phyloP scores from a whole-genome alignment of 108 stramenopile species.

The Mediolabrus comicus region DNA sequence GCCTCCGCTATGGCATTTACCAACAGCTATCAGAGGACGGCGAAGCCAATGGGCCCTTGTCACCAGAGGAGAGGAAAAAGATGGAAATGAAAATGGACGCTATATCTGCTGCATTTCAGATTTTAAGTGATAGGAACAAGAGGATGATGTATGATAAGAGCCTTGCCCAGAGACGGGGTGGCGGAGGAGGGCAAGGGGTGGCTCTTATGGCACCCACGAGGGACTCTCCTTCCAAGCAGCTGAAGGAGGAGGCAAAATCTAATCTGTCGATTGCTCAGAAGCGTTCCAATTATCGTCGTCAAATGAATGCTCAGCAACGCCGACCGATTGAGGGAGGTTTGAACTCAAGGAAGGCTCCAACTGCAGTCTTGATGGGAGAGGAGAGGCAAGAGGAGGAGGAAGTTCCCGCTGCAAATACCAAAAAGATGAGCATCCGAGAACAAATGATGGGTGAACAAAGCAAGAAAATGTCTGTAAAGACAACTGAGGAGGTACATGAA shows the following conservation, averaged over 20 bases:
- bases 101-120: constrained; percentile 29
- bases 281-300: background rate
- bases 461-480: background rate
- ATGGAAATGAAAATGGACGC: constrained; percentile 38
- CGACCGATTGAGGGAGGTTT: background rate
- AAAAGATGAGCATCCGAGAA: background rate
- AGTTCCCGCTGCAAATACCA: background rate
- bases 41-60: background rate
- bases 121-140: constrained; percentile 17
- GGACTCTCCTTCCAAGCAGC: background rate
- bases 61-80: constrained; percentile 9
- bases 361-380: background rate
- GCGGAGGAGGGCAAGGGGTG: background rate
- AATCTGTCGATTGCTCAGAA: background rate
- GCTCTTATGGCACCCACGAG: background rate
- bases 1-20: constrained; percentile 39
- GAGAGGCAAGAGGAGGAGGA: background rate
- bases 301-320: background rate
- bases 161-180: background rate
- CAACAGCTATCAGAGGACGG: constrained; percentile 9
- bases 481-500: constrained; percentile 4
- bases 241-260: background rate
- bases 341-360: background rate
- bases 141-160: constrained; percentile 17
- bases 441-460: background rate